These are phyloP conservation scores for Fusarium albosuccineum DNA, from an alignment of 2,329 filamentous ascomycete species.

Conservation along the genomic window DNA sequence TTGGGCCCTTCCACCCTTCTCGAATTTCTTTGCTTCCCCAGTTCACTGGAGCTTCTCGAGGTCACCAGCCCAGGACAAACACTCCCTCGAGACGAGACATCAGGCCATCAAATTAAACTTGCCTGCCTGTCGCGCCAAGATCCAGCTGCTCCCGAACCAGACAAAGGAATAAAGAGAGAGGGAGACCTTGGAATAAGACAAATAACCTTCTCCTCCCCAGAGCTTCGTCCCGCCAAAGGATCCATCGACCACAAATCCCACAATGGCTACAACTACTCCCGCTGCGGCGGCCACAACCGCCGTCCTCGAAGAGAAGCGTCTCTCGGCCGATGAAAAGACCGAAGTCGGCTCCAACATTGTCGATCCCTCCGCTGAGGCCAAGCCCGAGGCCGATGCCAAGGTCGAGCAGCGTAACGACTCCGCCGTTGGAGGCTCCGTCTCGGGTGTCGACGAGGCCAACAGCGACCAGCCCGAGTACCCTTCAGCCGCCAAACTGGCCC, in stretches of 20 bases:
- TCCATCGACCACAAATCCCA: not conserved
- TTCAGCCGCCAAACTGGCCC: slow-evolving; percentile 52
- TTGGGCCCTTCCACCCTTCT: not conserved
- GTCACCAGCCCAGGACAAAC: not conserved
- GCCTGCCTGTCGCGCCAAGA: not conserved
- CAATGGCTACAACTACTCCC: slow-evolving; percentile 32
- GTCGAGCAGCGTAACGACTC: slow-evolving; percentile 28
- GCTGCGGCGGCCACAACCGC: slow-evolving; percentile 31
- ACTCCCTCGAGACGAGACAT: not conserved
- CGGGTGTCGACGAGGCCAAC: not conserved
- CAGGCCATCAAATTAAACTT: not conserved
- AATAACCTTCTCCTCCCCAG: too few species aligned
- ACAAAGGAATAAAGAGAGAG: too few species aligned
- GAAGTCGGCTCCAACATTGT: slow-evolving; percentile 47
- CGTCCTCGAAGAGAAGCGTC: slow-evolving; percentile 40
- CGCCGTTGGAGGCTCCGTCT: slow-evolving; percentile 4
- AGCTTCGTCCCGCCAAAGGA: not conserved
- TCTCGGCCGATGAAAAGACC: slow-evolving; percentile 50
- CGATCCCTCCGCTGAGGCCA: slow-evolving; percentile 28
- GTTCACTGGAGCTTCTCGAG: not conserved
- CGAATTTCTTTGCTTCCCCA: not conserved
- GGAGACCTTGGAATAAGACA: too few species aligned
- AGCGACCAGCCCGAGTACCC: slow-evolving; percentile 52
- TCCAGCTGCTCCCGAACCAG: too few species aligned
- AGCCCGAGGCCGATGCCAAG: not conserved